Conservation (phyloP, 352 stramenopile species). For the Phytophthora boehmeriae region DNA sequence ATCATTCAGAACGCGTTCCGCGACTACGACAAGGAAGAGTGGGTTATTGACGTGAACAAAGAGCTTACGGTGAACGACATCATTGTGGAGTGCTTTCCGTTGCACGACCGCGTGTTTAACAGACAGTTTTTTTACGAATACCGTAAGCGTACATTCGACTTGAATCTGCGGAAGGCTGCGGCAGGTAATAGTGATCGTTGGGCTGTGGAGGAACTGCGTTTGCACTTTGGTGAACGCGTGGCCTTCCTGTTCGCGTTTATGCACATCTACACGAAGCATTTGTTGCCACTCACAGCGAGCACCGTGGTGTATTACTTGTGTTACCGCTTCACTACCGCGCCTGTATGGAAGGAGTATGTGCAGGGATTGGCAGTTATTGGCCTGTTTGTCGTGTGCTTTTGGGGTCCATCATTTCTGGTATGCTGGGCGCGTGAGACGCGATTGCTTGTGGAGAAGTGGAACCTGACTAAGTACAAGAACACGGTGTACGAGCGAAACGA, state of each 20-base stretch:
- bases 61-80: conserved; percentile 79
- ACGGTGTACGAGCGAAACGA: conserved; percentile 90
- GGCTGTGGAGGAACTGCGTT: conserved; percentile 84
- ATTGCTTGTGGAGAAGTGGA: conserved; percentile 90
- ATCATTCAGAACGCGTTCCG: conserved; percentile 89
- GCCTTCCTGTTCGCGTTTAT: conserved; percentile 91
- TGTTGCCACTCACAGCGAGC: conserved; percentile 68
- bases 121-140: conserved; percentile 90
- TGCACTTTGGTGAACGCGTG: conserved; percentile 90
- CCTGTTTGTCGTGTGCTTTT: conserved; percentile 79
- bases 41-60: conserved; percentile 87
- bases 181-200: conserved; percentile 83
- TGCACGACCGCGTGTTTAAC: conserved; percentile 88
- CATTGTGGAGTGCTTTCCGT: conserved; percentile 80
- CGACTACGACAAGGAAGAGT: conserved; percentile 90
- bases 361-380: conserved; percentile 71
- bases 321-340: conserved; percentile 63
- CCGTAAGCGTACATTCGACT: conserved; percentile 79
- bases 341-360: conserved; percentile 78
- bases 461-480: conserved; percentile 89
- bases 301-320: conserved; percentile 80
- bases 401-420: conserved; percentile 82
- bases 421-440: conserved; percentile 89
- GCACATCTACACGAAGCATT: conserved; percentile 90
- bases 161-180: conserved; percentile 68